Percentiles rank a stretch among this genome's conserved stretches.
These are phyloP conservation scores for Sugiyamaella boreocaroliniensis DNA, from an alignment of 805 yeast species.

Conservation along the genomic window DNA sequence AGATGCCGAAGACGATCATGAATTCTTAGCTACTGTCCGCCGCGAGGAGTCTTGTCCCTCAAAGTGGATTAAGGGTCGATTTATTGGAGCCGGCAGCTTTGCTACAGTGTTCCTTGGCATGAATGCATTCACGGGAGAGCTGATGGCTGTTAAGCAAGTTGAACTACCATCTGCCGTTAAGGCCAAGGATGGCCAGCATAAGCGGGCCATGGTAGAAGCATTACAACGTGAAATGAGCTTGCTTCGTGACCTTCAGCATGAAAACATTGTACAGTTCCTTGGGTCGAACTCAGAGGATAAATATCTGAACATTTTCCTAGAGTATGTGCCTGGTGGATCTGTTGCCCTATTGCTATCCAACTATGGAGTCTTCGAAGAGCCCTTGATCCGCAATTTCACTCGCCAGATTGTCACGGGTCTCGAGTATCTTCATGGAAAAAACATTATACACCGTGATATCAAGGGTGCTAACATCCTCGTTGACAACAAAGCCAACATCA, in stretches of 20 bases:
- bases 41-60: slow-evolving; percentile 52
- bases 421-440: slow-evolving; percentile 63
- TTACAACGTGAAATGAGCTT: slow-evolving; percentile 70
- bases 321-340: slow-evolving; percentile 69
- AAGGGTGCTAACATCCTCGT: slow-evolving; percentile 83
- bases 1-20: slow-evolving; percentile 32
- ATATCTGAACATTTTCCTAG: slow-evolving; percentile 69
- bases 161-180: slow-evolving; percentile 45
- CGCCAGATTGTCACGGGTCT: slow-evolving; percentile 72
- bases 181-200: slow-evolving; percentile 31
- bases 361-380: slow-evolving; percentile 77
- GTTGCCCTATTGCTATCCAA: slow-evolving; percentile 62
- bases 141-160: slow-evolving; percentile 96
- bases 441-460: slow-evolving; percentile 79
- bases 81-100: slow-evolving; percentile 91
- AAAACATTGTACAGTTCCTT: slow-evolving; percentile 83
- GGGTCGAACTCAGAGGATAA: slow-evolving; percentile 78
- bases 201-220: slow-evolving; percentile 64
- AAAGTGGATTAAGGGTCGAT: slow-evolving; percentile 87
- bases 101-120: slow-evolving; percentile 91
- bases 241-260: slow-evolving; percentile 75
- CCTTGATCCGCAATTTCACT: slow-evolving; percentile 62
- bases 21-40: slow-evolving; percentile 32
- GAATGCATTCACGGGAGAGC: slow-evolving; percentile 86
- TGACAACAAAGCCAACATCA: slow-evolving; percentile 73